Percentiles rank a stretch among this genome's conserved stretches.
phyloP scores from a whole-genome alignment of 208 protist species.

The Leishmania martiniquensis region DNA sequence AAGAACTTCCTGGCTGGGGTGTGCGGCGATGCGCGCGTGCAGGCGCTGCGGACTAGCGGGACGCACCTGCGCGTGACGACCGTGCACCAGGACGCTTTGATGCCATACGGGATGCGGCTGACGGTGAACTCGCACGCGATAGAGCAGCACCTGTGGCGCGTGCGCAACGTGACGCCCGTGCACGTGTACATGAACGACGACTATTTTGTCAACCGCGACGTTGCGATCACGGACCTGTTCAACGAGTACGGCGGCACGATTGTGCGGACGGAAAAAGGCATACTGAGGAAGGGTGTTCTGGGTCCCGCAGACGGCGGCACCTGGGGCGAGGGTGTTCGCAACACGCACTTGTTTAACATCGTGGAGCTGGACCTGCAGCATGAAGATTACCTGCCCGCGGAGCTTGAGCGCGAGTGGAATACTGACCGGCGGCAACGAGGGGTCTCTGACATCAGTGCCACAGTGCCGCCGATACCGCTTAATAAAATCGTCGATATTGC shows the following conservation, averaged over 20 bases:
- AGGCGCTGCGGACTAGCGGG: constrained; percentile 26
- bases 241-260: constrained; percentile 68
- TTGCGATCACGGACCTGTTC: constrained; percentile 54
- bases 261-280: constrained; percentile 44
- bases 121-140: constrained; percentile 60
- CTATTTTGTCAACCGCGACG: constrained; percentile 73
- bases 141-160: constrained; percentile 64
- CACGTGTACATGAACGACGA: constrained; percentile 81
- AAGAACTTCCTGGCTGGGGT: constrained; percentile 54
- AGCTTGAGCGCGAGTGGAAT: constrained; percentile 18
- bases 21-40: constrained; percentile 30
- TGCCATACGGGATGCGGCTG: constrained; percentile 59
- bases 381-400: constrained; percentile 21
- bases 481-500: background rate
- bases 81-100: constrained; percentile 68
- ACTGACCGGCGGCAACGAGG: background rate
- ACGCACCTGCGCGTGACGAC: constrained; percentile 58
- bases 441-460: background rate
- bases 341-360: constrained; percentile 51
- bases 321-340: constrained; percentile 39
- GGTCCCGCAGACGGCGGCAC: background rate
- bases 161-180: constrained; percentile 53
- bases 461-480: too few species aligned
- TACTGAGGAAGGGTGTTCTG: background rate
- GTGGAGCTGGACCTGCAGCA: constrained; percentile 38